phyloP scores from a whole-genome alignment of 2,329 filamentous ascomycete species.

The Dryadomyces quercus-mongolicae region DNA sequence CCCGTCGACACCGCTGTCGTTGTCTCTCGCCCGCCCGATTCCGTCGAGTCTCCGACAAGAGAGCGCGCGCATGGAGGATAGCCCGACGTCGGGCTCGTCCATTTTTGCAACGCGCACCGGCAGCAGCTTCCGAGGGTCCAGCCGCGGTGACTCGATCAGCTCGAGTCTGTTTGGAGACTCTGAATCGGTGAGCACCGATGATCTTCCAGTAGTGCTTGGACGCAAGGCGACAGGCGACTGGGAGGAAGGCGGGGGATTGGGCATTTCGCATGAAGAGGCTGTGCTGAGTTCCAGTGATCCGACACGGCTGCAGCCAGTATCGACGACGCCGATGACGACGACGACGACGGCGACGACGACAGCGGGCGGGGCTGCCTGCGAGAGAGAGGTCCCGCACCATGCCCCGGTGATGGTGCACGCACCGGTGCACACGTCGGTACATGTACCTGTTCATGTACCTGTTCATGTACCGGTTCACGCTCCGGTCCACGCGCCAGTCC shows the following conservation, averaged over 20 bases:
- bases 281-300: conserved; percentile 20
- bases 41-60: conserved; percentile 55
- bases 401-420: no score
- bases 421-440: no score
- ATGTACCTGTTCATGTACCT: no score
- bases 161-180: conserved; percentile 81
- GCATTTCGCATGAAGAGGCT: conserved; percentile 56
- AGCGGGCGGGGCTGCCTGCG: not conserved
- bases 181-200: conserved; percentile 67
- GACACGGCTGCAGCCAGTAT: conserved; percentile 1
- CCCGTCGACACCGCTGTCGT: conserved; percentile 25
- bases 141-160: conserved; percentile 77
- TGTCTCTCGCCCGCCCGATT: conserved; percentile 43
- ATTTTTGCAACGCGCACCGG: conserved; percentile 56
- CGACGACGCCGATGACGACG: not conserved
- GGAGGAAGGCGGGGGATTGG: conserved; percentile 59
- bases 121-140: conserved; percentile 67
- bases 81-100: conserved; percentile 70
- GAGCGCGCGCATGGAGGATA: conserved; percentile 57
- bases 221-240: conserved; percentile 66
- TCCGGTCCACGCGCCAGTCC: no score
- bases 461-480: no score
- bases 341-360: no score
- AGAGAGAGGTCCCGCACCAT: not conserved
- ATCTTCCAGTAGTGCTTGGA: conserved; percentile 61